A percentile compares a stretch with the other conserved stretches of the same genome.
Evolutionary conservation across 163 green algal genomes (phyloP).

Genomic region (Chloromonas sp.): DNA sequence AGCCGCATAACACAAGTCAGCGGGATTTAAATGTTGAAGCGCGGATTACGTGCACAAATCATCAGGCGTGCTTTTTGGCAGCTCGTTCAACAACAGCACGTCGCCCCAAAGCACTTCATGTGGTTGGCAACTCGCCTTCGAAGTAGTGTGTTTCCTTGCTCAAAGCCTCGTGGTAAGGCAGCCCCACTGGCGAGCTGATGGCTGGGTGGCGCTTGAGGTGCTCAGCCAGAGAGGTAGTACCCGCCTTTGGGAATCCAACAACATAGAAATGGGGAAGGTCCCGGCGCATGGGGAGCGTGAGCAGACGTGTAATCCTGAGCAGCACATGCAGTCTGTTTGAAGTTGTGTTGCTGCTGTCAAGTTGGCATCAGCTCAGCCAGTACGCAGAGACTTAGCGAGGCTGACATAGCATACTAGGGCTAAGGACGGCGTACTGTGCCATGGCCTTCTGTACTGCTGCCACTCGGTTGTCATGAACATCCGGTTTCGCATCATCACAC

Average conservation of each 20-base stretch:
- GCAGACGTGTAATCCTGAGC: slow-evolving; percentile 37
- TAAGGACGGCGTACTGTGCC: not conserved
- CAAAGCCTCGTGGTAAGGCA: slow-evolving; percentile 66
- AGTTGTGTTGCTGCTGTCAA: not conserved
- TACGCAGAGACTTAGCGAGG: too few relatives aligned
- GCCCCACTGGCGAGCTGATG: slow-evolving; percentile 53
- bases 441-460: not conserved
- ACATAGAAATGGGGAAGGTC: slow-evolving; percentile 72
- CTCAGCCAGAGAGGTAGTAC: slow-evolving; percentile 67
- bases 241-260: slow-evolving; percentile 74
- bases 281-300: slow-evolving; percentile 69
- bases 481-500: too few relatives aligned
- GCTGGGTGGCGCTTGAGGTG: slow-evolving; percentile 63
- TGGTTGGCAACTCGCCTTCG: slow-evolving; percentile 24
- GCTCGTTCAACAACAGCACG: too few relatives aligned
- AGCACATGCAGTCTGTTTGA: not conserved
- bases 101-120: not conserved
- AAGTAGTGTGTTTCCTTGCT: slow-evolving; percentile 71
- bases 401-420: too few relatives aligned
- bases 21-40: too few relatives aligned
- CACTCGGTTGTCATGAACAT: not conserved
- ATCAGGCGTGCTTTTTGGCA: too few relatives aligned
- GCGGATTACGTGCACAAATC: too few relatives aligned
- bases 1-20: too few relatives aligned
- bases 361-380: too few relatives aligned